Conservation (phyloP, 495 filamentous ascomycete species). For the Annulohypoxylon bovei region DNA sequence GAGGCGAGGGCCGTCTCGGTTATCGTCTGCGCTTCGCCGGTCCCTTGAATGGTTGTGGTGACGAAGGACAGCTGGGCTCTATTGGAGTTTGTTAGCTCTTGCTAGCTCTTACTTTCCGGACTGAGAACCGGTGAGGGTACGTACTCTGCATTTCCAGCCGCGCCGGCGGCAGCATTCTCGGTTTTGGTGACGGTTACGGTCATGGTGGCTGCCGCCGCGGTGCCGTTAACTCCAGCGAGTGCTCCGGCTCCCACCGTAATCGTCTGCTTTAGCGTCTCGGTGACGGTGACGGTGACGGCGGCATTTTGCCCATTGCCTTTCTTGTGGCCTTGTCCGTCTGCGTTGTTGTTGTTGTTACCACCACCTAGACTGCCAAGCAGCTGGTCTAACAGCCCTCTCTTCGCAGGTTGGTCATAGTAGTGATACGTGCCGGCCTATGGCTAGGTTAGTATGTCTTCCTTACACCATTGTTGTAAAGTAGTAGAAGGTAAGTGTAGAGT, state of each 20-base stretch:
- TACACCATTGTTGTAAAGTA: not conserved
- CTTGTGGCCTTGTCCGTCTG: constrained; percentile 15
- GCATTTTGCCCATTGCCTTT: constrained; percentile 26
- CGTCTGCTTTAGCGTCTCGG: constrained; percentile 50
- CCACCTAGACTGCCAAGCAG: constrained; percentile 38
- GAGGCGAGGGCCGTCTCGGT: constrained; percentile 55
- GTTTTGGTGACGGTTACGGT: constrained; percentile 52
- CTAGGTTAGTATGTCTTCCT: constrained; percentile 21
- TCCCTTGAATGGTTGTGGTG: constrained; percentile 51
- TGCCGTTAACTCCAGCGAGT: constrained; percentile 40
- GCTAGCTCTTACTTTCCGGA: not conserved
- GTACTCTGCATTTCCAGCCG: constrained; percentile 18
- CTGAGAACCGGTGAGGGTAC: not conserved
- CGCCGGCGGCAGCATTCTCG: constrained; percentile 19
- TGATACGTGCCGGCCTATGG: constrained; percentile 50
- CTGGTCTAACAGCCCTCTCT: constrained; percentile 41
- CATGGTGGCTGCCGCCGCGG: constrained; percentile 39
- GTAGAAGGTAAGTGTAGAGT: not conserved
- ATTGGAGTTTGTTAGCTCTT: constrained; percentile 1
- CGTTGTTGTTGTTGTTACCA: constrained; percentile 20
- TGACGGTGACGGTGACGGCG: constrained; percentile 53
- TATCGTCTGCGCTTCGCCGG: constrained; percentile 48
- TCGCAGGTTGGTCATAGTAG: constrained; percentile 42
- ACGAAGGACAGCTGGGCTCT: constrained; percentile 50
- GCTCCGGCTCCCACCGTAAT: constrained; percentile 40